Percentiles rank a stretch among this genome's conserved stretches.
Evolutionary conservation across 2,329 filamentous ascomycete species (phyloP).

Genomic region (Scedosporium minutisporum): DNA sequence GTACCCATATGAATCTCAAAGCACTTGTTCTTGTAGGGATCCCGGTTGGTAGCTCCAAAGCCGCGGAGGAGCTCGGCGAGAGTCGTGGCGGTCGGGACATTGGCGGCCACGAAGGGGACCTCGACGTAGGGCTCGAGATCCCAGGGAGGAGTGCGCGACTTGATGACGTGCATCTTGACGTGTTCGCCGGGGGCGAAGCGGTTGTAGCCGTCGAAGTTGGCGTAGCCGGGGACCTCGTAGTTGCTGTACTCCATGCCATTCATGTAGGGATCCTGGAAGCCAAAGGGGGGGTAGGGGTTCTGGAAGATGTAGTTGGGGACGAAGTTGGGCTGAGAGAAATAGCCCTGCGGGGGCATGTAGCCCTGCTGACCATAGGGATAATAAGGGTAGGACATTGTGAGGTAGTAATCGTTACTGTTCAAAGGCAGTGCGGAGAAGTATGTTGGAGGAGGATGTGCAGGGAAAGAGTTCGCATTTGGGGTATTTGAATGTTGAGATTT

Average conservation of each 20-base stretch:
- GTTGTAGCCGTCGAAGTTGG: slow-evolving; percentile 38
- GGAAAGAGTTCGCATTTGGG: too few relatives aligned
- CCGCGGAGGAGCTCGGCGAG: slow-evolving; percentile 48
- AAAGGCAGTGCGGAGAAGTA: too few relatives aligned
- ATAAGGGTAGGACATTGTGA: background rate
- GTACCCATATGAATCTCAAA: slow-evolving; percentile 46
- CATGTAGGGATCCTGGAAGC: background rate
- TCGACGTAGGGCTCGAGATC: slow-evolving; percentile 30
- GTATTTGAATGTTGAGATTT: too few relatives aligned
- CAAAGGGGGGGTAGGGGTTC: background rate
- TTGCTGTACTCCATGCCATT: background rate
- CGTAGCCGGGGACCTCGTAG: background rate
- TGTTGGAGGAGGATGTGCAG: too few relatives aligned
- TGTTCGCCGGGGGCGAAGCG: slow-evolving; percentile 50
- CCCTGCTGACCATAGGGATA: background rate
- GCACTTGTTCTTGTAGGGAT: slow-evolving; percentile 43
- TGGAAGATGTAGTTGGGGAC: background rate
- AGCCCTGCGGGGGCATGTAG: too few relatives aligned
- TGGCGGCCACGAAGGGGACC: slow-evolving; percentile 37
- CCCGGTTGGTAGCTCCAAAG: slow-evolving; percentile 44
- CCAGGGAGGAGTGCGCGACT: slow-evolving; percentile 39
- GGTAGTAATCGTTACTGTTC: too few relatives aligned
- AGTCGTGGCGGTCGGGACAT: slow-evolving; percentile 43
- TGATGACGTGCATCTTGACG: slow-evolving; percentile 51
- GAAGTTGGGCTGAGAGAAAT: background rate